Base-by-base conservation (phyloP, 495 filamentous ascomycete species). In the Penicillium paxilli region DNA sequence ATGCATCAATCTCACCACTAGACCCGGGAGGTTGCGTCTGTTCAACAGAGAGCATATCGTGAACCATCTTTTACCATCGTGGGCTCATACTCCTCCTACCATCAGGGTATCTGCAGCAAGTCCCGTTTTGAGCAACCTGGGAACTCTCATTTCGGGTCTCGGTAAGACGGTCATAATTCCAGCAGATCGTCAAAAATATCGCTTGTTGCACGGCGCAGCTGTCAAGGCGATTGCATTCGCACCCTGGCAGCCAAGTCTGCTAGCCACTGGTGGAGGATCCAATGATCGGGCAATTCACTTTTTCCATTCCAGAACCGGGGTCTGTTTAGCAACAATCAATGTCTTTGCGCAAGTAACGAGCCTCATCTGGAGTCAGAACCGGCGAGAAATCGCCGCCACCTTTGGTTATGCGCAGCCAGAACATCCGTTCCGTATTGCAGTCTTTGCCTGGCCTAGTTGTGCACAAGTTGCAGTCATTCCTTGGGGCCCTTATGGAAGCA, bases 201-300 rank as follows among this genome's bases (percentile, higher is more conserved):
- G 79, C 28, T 90, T 94, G 80, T 32, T 73, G 7, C 91, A 98
- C 69, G 82, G 86, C 12, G 93, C 94, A 1, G 94, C 94, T 8
- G 89, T 97, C 60, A 98, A 98, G 69, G 94, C 94, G 20, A 92
- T 98, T 55, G 94, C 94, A 9, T 98, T 98, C 72, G 96, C 94
- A 38, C 94, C 94, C 5, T 98, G 93, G 93, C 90, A 92, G 51
- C 82, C 86, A 25, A 88, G 88, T 16, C 76, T 98, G 1, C 74
- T 98, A 44, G 94, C 94, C 23, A 96, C 92, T 7, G 94, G 94
- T 1, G 94, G 94, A 23, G 94, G 94, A 17, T 88, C 87, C 44
- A 96, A 96, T 64, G 93, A 98, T 69, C 89, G 91, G 55, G 87
- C 89, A 62, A 96, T 98, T 46, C 94, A 97, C 72, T 98, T 98